phyloP scores from a whole-genome alignment of 108 stramenopile species.

The Hondaea fermentalgiana region DNA sequence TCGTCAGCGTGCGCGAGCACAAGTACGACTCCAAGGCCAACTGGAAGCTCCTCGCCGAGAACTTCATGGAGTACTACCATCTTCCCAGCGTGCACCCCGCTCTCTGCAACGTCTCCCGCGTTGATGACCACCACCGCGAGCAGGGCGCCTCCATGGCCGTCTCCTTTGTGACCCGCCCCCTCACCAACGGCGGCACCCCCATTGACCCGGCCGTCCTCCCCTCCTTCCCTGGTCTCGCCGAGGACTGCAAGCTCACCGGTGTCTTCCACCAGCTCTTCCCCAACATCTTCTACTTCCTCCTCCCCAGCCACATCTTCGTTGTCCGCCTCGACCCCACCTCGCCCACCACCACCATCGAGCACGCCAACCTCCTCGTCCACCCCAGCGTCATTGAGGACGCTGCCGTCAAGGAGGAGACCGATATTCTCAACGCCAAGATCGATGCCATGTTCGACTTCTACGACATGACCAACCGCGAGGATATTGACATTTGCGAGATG shows the following conservation, averaged over 20 bases:
- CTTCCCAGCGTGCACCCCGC: neutral
- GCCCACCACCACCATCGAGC: neutral
- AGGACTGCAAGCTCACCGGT: neutral
- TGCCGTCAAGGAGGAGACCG: neutral
- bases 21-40: neutral
- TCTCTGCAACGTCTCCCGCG: neutral
- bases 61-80: slow-evolving; percentile 24
- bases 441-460: slow-evolving; percentile 7
- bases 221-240: neutral
- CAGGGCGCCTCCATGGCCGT: neutral
- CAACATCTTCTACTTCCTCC: neutral
- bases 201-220: neutral
- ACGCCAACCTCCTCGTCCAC: slow-evolving; percentile 11
- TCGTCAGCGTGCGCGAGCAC: neutral
- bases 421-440: neutral
- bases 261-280: neutral
- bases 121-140: neutral
- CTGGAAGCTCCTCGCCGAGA: slow-evolving; percentile 22
- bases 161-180: neutral
- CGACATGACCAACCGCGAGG: neutral
- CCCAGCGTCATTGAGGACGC: slow-evolving; percentile 3
- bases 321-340: neutral
- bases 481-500: slow-evolving; percentile 5
- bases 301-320: slow-evolving; percentile 1
- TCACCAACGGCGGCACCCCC: neutral